Evolutionary conservation across 2,329 filamentous ascomycete species (phyloP), one percentile per base, ranked within the genome.

Genomic region (Cladorrhinum sp.): DNA sequence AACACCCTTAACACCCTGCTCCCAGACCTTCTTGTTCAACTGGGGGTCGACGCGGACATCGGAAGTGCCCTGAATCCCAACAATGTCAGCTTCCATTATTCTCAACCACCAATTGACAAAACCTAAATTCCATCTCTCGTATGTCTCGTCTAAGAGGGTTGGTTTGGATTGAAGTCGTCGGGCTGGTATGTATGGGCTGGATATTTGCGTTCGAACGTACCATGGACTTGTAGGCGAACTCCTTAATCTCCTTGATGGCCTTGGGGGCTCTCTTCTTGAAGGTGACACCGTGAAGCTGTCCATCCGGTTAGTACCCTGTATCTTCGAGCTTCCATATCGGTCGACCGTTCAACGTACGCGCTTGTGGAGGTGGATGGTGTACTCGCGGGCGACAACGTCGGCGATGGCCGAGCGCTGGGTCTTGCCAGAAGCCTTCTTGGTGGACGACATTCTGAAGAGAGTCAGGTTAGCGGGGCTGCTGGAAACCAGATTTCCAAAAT

Each of bases 21-120:
- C 95, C 95, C 95, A 99, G 79, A 99, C 94, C 88, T 99, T 98
- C 91, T 99, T 99, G 90, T 99, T 99, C 76, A 99, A 84, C 84
- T 95, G 90, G 76, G 95, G 95, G 87, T 99, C 95, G 77, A 99
- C 83, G 74, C 95, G 95, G 82, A 99, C 95, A 79, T 99, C 95
- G 75, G 86, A 82, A 82, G 95, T 99, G 78, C 94, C 94, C 95
- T 99, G 72, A 64, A 60, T 62, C 55, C 62, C 58, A 65, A 59
- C 53, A 61, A 50, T 60, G 63, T 63, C 65, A 68, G 65, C 58
- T 46, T 65, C 55, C 55, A 56, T 18, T 54, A 4, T 36, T 36
- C 26, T 36, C 33, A 36, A 5, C 54, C 53, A 20, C 52, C 50
- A 10, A 42, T 26, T 39, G 26, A 28, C 42, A 42, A n/a, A n/a